Evolutionary conservation across 2,329 filamentous ascomycete species (phyloP), one percentile per base, ranked within the genome.

Genomic region (Neonectria faginata): DNA sequence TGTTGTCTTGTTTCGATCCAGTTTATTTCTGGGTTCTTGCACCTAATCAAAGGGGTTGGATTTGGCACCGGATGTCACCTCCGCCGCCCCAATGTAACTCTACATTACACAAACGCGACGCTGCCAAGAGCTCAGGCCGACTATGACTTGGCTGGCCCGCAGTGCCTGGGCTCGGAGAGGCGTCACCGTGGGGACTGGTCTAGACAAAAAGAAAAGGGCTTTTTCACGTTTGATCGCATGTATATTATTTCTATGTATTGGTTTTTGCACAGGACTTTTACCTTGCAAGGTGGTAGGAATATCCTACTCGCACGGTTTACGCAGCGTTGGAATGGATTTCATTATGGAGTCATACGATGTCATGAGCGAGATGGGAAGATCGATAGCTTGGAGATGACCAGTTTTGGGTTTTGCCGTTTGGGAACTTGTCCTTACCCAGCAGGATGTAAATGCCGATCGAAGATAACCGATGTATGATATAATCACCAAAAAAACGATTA

Each of bases 381-480:
- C 47, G 66, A 66, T 51, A 54, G 54, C 44, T n/a, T 48, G 52
- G 36, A 48, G 60, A 51, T 62, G 20, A 47, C 14, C 44, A 27
- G 29, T 51, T 31, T 12, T 25, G 25, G 39, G 39, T 64, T 45
- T 33, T 31, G 29, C 57, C 56, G n/a, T 41, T 31, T 36, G 36
- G 42, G 56, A 42, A 29, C 45, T 42, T 48, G 20, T 39, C 27
- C 48, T 25, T 47, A 42, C 42, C 51, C 12, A 57, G 57, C 55
- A 52, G 42, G 53, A 31, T 31, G 39, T 50, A 47, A 62, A 12
- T 36, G 55, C 48, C 12, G 33, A 65, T 54, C 44, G 5, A 60
- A 22, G 44, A 69, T 65, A 70, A 62, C 72, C 62, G 60, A 71
- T 63, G 68, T 63, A 72, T 72, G 54, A 61, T 70, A 60, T 69